phyloP scores from a whole-genome alignment of 208 protist genomes.

The Strigomonas culicis region DNA sequence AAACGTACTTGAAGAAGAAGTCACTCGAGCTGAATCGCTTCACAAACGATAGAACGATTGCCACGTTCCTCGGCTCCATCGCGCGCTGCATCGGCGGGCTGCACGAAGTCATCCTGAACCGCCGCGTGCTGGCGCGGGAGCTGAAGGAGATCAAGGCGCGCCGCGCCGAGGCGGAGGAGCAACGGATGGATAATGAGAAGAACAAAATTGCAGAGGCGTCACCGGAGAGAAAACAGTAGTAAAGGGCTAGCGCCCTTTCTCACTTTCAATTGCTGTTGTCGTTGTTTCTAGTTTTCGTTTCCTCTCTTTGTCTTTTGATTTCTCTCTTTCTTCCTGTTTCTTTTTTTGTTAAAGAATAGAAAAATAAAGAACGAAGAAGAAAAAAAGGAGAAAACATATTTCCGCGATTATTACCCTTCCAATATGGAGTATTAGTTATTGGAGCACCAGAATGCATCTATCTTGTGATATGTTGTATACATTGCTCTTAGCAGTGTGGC shows the following conservation, averaged over 20 bases:
- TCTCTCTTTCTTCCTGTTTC: neutral
- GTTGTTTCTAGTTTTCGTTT: conserved; percentile 3
- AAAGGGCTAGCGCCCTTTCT: conserved; percentile 1
- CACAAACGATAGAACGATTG: conserved; percentile 82
- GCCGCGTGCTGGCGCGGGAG: conserved; percentile 71
- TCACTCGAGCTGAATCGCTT: conserved; percentile 86
- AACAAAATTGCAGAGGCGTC: conserved; percentile 49
- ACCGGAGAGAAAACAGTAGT: conserved; percentile 19
- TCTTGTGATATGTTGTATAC: too few species aligned
- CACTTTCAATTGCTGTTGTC: conserved; percentile 5
- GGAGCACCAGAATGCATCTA: too few species aligned
- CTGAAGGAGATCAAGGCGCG: conserved; percentile 56
- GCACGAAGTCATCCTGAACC: conserved; percentile 85
- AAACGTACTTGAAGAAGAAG: conserved; percentile 77
- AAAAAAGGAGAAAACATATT: neutral
- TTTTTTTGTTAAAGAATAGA: neutral
- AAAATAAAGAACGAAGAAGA: neutral
- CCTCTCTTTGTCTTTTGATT: neutral
- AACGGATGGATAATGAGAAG: conserved; percentile 60
- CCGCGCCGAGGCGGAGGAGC: conserved; percentile 51
- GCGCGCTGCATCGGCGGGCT: conserved; percentile 76
- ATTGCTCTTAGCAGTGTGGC: neutral
- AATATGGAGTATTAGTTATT: neutral
- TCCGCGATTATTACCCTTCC: neutral
- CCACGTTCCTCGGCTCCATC: conserved; percentile 81